phyloP scores from a whole-genome alignment of 164 flowering plant species.

The Kalanchoe fedtschenkoi region DNA sequence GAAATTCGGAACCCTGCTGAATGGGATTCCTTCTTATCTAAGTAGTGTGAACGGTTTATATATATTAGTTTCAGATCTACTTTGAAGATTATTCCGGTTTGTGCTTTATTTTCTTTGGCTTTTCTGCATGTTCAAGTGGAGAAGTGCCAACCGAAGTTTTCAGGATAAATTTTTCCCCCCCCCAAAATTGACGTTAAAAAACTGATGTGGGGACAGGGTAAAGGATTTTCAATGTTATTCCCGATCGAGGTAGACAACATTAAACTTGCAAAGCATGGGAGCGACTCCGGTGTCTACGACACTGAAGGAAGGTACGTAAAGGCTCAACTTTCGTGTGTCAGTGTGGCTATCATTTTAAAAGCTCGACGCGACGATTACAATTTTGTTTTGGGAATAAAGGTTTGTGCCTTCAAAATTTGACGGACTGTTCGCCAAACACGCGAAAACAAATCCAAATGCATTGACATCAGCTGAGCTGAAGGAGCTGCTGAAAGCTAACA shows the following conservation, averaged over 20 bases:
- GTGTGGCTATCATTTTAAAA: too few relatives aligned
- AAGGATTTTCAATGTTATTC: neutral
- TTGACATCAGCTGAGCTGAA: slow-evolving; percentile 55
- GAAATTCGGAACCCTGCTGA: too few relatives aligned
- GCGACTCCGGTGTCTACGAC: slow-evolving; percentile 6
- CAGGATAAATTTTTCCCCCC: too few relatives aligned
- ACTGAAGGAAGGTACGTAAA: slow-evolving; percentile 3
- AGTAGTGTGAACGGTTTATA: too few relatives aligned
- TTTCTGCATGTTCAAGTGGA: too few relatives aligned
- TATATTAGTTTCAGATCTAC: too few relatives aligned
- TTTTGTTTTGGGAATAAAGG: slow-evolving; percentile 13
- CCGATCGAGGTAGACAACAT: slow-evolving; percentile 5
- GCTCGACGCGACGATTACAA: neutral
- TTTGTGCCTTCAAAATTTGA: slow-evolving; percentile 63
- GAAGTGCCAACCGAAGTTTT: too few relatives aligned
- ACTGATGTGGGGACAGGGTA: neutral
- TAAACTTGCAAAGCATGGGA: neutral
- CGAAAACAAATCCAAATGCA: slow-evolving; percentile 34
- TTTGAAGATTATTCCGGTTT: too few relatives aligned
- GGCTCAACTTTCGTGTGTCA: too few relatives aligned
- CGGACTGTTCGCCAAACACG: slow-evolving; percentile 57
- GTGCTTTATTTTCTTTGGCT: too few relatives aligned
- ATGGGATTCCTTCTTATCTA: too few relatives aligned
- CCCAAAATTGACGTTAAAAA: too few relatives aligned
- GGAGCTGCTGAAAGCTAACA: slow-evolving; percentile 52